phyloP scores from a whole-genome alignment of 2,329 filamentous ascomycete genomes.

The Mycosphaerella sp. region DNA sequence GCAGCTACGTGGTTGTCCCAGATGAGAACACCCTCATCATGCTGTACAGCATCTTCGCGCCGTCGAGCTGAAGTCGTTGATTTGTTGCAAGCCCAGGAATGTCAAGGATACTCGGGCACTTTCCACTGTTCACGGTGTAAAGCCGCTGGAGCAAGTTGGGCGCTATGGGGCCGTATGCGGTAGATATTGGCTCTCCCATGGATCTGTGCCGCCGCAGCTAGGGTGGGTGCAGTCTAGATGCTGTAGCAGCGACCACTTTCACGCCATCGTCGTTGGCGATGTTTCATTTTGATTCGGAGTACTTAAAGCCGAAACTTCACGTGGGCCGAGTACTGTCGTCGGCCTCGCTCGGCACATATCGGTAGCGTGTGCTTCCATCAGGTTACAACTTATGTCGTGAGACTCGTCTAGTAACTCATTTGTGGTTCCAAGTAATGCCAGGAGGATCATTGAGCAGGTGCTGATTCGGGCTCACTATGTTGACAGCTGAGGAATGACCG shows the following conservation, averaged over 20 bases:
- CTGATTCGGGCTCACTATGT: too few relatives aligned
- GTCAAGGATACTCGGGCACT: not conserved
- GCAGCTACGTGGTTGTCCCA: not conserved
- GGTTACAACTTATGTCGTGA: too few relatives aligned
- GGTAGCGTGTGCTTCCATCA: too few relatives aligned
- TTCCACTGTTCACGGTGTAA: too few relatives aligned
- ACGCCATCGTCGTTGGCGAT: slow-evolving; percentile 1
- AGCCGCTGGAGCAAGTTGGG: not conserved
- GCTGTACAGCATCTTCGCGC: too few relatives aligned
- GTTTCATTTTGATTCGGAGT: slow-evolving; percentile 17
- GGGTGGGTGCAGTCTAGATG: not conserved
- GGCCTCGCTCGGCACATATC: not conserved
- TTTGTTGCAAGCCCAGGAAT: too few relatives aligned
- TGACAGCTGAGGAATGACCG: too few relatives aligned
- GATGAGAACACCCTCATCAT: not conserved
- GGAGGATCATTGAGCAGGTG: too few relatives aligned
- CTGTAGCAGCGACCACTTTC: not conserved
- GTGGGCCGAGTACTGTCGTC: not conserved
- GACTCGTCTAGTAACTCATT: too few relatives aligned
- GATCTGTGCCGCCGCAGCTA: not conserved
- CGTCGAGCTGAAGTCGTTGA: too few relatives aligned
- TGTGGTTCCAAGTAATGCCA: too few relatives aligned
- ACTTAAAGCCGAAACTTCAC: slow-evolving; percentile 1
- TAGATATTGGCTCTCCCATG: not conserved
- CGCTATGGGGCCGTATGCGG: too few relatives aligned